phyloP scores from a whole-genome alignment of 306 rosid species.

The barrel medic (Medicago truncatula) region MtrunA17r5.0-ANR NC_053044.1:27494501-27495000 shows the following conservation, averaged over 20 bases:
- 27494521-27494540: slow-evolving; percentile 95
- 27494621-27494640: neutral
- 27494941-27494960: neutral
- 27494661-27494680: too few relatives aligned
- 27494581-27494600: slow-evolving; percentile 90
- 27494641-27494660: neutral
- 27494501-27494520: slow-evolving; percentile 94
- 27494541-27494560: slow-evolving; percentile 94
- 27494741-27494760: neutral
- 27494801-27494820: slow-evolving; percentile 30
- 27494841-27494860: slow-evolving; percentile 34
- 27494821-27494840: slow-evolving; percentile 4
- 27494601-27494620: neutral
- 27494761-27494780: neutral
- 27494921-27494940: slow-evolving; percentile 16
- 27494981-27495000: slow-evolving; percentile 88
- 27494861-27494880: slow-evolving; percentile 23
- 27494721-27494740: neutral
- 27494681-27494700: neutral
- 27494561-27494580: slow-evolving; percentile 97
- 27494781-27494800: neutral
- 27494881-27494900: slow-evolving; percentile 15
- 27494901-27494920: slow-evolving; percentile 6
- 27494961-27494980: slow-evolving; percentile 35
- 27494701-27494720: slow-evolving; percentile 10